Evolutionary conservation across 306 rosid species (phyloP), one percentile per base, ranked within the genome.

Genomic region (Cicer chorassanicum): DNA sequence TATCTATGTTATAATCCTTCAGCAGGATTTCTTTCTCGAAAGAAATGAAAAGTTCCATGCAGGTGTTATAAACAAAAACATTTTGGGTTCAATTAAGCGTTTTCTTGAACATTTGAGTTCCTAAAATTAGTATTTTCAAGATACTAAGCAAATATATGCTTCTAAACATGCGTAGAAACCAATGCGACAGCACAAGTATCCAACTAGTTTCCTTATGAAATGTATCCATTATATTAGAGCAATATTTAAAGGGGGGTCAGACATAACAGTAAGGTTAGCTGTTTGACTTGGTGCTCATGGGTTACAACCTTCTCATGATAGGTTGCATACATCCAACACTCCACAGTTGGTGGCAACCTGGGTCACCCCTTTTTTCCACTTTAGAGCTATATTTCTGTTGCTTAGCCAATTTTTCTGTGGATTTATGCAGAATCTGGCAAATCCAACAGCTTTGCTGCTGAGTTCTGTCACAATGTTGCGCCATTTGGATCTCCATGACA

Each of bases 401-500:
- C 81, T 78, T 45, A 80, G 38, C 75, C 50, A 60, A 76, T 38
- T 74, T 72, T 54, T 18, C 39, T 75, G 21, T 82, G 68, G 72
- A 73, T 77, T 78, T 68, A 62, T 24, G 50, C 76, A 95, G 99
- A 90, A 95, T 74, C 66, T 95, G 92, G 99, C 98, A 43, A 95
- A 95, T 76, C 99, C 98, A 40, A 95, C 98, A 72, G 99, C 99
- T 45, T 88, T 94, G 82, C 85, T 94, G 55, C 84, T 94, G 79
- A 94, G 99, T 80, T 43, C 85, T 72, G 99, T 95, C 50, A 6
- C 97, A 15, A 92, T 95, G 98, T 86, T 92, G 67, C 98, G 90
- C 68, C 98, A 95, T 88, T 78, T 95, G 85, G 72, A 90, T 71
- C 87, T 92, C 62, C 75, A 90, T 48, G 93, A 90, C 81, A 89